Conservation (phyloP, 2,329 filamentous ascomycete species). For the Chaetomiaceae sp. region DNA sequence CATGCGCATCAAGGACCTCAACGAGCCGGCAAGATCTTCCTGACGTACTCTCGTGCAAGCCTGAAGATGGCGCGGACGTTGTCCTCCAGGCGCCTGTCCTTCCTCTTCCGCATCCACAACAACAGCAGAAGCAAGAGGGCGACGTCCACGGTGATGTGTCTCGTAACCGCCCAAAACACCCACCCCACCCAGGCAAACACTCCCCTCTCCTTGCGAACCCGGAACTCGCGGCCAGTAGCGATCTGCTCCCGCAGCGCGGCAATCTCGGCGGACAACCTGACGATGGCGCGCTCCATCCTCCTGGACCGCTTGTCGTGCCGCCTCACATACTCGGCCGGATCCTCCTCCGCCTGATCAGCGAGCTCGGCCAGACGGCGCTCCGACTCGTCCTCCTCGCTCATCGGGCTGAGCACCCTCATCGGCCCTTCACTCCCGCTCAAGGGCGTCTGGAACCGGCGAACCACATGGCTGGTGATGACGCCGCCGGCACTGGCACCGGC, state of each 20-base stretch:
- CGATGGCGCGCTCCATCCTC: constrained; percentile 78
- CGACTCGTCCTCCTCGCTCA: constrained; percentile 75
- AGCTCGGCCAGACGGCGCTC: constrained; percentile 43
- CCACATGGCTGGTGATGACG: constrained; percentile 30
- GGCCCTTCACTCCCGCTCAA: constrained; percentile 48
- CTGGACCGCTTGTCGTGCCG: constrained; percentile 64
- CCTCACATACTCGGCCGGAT: constrained; percentile 37
- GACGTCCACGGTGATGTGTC: constrained; percentile 70
- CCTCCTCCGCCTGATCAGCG: constrained; percentile 40
- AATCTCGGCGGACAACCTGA: constrained; percentile 86
- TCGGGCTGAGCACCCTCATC: constrained; percentile 73
- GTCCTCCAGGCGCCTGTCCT: constrained; percentile 68
- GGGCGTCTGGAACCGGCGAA: constrained; percentile 44
- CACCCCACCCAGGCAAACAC: constrained; percentile 67
- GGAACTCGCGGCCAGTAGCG: constrained; percentile 67
- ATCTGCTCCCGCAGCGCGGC: constrained; percentile 90
- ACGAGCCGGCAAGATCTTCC: constrained; percentile 54
- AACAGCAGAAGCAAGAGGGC: constrained; percentile 61
- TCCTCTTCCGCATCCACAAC: constrained; percentile 66
- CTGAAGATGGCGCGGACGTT: constrained; percentile 61
- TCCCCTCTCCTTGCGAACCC: constrained; percentile 58
- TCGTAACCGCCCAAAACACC: constrained; percentile 62
- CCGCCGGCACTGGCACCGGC: constrained; percentile 31
- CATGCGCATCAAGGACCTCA: constrained; percentile 31
- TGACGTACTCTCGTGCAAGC: constrained; percentile 53